Evolutionary conservation across 2,329 filamentous ascomycete genomes (phyloP), one percentile per base, ranked within the genome.

Genomic region (Pseudogymnoascus sp.): DNA sequence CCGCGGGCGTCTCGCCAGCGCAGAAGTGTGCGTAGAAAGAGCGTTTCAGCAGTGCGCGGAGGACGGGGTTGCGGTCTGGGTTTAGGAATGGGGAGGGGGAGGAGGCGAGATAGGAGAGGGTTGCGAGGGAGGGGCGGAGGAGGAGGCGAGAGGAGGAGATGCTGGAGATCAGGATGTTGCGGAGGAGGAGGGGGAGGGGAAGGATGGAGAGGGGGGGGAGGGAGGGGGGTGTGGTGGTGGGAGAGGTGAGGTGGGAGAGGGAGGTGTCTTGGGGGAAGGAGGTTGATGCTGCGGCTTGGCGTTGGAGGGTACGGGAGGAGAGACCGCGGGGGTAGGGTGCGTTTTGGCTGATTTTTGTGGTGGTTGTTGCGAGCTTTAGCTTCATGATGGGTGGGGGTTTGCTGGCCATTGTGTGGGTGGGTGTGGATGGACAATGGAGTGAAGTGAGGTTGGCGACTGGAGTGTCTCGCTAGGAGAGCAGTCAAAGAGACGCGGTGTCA

Each of bases 11-110:
- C 76, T 92, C 89, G 28, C 93, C 93, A 0, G 90, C 91, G 75
- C 93, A 97, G 76, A 96, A 97, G 71, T 97, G 93, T 23, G 87
- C 86, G 74, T 96, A 96, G 71, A 96, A 92, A 0, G 91, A 96
- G 73, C 87, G 84, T 74, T 92, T 92, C 61, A 96, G 79, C 45
- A 92, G 73, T 65, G 80, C 84, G 48, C 86, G 83, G 14, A 96
- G 80, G 1, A 93, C 57, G 0, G 85, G 85, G 73, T 96, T 96
- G 62, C 78, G 80, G 72, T 96, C 91, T 4, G 92, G 87, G 74
- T 88, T 88, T 64, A 95, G 80, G 0, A 92, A 63, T 1, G 83
- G 78, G 64, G 79, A 87, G 61, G 83, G 83, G 25, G 89, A 87
- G 74, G 91, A 82, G 10, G 92, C 89, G 69, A 96, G 83, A 21